Base-by-base conservation (phyloP, 225 moss, liverwort and hornwort genomes). In the Climacium dendroides region DNA sequence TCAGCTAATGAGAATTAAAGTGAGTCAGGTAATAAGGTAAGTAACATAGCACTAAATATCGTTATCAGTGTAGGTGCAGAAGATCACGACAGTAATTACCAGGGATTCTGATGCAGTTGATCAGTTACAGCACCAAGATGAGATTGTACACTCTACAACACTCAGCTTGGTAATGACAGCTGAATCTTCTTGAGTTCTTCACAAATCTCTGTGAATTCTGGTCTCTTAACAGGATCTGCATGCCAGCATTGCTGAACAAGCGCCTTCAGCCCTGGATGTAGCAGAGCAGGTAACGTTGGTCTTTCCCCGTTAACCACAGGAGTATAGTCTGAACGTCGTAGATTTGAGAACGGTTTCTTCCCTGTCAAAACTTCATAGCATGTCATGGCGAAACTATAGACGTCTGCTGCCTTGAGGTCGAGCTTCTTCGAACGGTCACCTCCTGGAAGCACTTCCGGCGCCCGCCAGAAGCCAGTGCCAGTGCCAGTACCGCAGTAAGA, bases 291-390 rank as follows among this genome's bases (percentile, higher is more conserved):
- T 13, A 89, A 11, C 23, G n/a, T 37, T 32, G 83, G 83, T 43
- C 86, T 82, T 34, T 19, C 11, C 25, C 82, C 82, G 14, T 28
- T 10, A 29, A 78, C 48, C 32, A 86, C 71, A 65, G 9, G 26
- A 7, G 19, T 37, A 66, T 67, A 54, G 24, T 74, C 34, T 8
- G 12, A 13, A 15, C 19, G 29, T 13, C 8, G 1, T 13, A 82
- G 26, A 39, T 41, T 18, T 9, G 19, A 35, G 4, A 89, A 77
- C 16, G 89, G 86, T 34, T 1, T 4, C 8, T 37, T 4, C 55
- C 89, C 89, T 54, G 83, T 77, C 76, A 89, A 75, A 71, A 90
- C 79, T 55, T 87, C 90, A 71, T 67, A 89, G 77, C 82, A 82
- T 25, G 66, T 82, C 82, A 83, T 83, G 41, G 70, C 70, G 13